Evolutionary conservation across 208 protist species (phyloP).

Genomic region (Phytomonas sp.): DNA sequence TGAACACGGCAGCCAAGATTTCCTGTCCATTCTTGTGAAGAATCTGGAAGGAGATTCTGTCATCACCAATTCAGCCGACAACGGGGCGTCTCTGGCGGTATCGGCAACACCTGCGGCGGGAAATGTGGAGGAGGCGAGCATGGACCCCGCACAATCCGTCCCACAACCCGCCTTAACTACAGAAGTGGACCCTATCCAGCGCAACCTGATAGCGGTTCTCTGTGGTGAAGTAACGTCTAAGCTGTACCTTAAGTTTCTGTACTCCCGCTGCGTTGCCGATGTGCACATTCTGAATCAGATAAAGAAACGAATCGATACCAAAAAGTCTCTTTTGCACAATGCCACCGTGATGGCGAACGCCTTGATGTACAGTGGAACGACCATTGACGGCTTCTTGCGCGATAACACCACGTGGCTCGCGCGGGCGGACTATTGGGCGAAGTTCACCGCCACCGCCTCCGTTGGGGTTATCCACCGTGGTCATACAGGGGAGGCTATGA

Average conservation of each 20-base stretch:
- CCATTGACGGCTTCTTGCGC: constrained; percentile 95
- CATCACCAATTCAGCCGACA: not conserved
- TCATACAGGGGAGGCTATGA: constrained; percentile 83
- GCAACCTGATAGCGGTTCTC: constrained; percentile 73
- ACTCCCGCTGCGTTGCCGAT: constrained; percentile 91
- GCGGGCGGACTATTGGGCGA: constrained; percentile 95
- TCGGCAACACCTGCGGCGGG: constrained; percentile 10
- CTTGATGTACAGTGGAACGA: constrained; percentile 98
- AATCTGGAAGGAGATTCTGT: constrained; percentile 25
- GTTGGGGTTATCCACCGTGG: constrained; percentile 97
- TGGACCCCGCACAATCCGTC: constrained; percentile 5
- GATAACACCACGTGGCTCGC: constrained; percentile 96
- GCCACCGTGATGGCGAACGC: constrained; percentile 94
- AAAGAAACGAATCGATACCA: constrained; percentile 81
- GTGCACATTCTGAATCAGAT: constrained; percentile 93
- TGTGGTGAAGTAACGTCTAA: constrained; percentile 85
- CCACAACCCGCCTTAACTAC: not conserved
- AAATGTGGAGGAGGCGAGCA: constrained; percentile 13
- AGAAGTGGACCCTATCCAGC: not conserved
- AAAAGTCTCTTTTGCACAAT: constrained; percentile 83
- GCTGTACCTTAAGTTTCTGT: constrained; percentile 95
- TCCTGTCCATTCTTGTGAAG: constrained; percentile 54
- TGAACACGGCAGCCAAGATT: constrained; percentile 82
- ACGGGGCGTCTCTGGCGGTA: not conserved
- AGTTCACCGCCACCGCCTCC: constrained; percentile 94